Conservation (phyloP, 139 green algal genomes). For the Tetradesmus lagerheimii region DNA sequence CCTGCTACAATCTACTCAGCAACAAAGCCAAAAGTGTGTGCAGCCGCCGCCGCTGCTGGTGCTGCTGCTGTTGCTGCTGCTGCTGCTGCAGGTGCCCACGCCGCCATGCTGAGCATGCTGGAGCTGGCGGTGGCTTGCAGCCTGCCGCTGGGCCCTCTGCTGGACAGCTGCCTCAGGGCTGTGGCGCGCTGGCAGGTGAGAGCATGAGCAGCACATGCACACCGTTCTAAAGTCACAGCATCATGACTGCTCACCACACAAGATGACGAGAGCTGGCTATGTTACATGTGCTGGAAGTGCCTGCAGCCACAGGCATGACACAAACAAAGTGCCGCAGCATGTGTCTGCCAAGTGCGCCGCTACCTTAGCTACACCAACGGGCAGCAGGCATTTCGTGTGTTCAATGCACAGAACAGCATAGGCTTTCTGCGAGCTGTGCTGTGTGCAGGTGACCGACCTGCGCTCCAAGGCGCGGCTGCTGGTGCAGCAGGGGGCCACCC, state of each 20-base stretch:
- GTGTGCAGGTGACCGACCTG: constrained; percentile 39
- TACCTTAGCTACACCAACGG: no score
- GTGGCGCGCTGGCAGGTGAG: constrained; percentile 34
- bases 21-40: not conserved
- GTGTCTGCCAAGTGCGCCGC: no score
- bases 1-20: no score
- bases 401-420: no score
- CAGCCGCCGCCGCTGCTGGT: not conserved
- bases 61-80: not conserved
- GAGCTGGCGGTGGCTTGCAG: not conserved
- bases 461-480: constrained; percentile 40
- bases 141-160: constrained; percentile 15
- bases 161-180: constrained; percentile 37
- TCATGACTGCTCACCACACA: no score
- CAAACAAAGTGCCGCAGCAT: no score
- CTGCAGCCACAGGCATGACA: no score
- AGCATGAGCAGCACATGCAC: not conserved
- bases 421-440: no score
- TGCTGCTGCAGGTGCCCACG: not conserved
- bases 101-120: constrained; percentile 21
- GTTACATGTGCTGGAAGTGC: no score
- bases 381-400: no score
- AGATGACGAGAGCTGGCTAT: no score
- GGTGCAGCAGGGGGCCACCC: constrained; percentile 24
- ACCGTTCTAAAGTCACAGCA: no score